Evolutionary conservation across 257 asterid genomes (phyloP), one percentile per base, ranked within the genome.

Genomic region (Thymus mandschuricus): DNA sequence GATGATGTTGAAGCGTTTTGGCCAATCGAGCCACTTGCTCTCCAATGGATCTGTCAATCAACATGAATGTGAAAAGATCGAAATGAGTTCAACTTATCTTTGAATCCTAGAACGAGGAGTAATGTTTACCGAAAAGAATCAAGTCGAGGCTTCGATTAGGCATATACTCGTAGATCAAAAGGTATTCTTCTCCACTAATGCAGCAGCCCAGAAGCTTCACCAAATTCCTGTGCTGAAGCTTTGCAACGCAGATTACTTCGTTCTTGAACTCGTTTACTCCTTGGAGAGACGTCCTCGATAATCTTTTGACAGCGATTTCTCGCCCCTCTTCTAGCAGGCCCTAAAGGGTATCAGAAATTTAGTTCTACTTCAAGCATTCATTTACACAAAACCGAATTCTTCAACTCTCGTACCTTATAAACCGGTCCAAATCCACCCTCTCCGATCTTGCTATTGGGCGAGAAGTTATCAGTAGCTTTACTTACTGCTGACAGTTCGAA

Each of bases 391-490:
- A 0, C 28, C 13, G 3, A 30, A 46, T 30, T 12, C 7, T 13
- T 15, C 5, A 46, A 64, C 45, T 34, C 35, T 49, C 11, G 2
- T 60, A 75, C 79, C 75, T 69, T 69, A 54, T 69, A 76, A 62
- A 76, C 80, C 69, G 80, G 66, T 69, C 80, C 80, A 62, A 76
- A 76, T 69, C 80, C 80, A 69, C 80, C 80, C 75, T 76, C 75
- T 33, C 80, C 80, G 21, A 76, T 72, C 75, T 76, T 76, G 9
- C 72, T 43, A 48, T 5, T 62, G 55, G 63, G 2, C 15, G 80
- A 76, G 59, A 76, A 76, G 28, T 41, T 45, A 12, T 69, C 34
- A 4, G 75, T 76, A 76, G 80, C 80, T 69, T 63, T 69, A 46
- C 56, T 33, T 54, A 76, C 69, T 10, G 38, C 10, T 1, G 45